Evolutionary conservation across 805 yeast genomes (phyloP), one percentile per base, ranked within the genome.

Genomic region (Candida xiaguanensis): DNA sequence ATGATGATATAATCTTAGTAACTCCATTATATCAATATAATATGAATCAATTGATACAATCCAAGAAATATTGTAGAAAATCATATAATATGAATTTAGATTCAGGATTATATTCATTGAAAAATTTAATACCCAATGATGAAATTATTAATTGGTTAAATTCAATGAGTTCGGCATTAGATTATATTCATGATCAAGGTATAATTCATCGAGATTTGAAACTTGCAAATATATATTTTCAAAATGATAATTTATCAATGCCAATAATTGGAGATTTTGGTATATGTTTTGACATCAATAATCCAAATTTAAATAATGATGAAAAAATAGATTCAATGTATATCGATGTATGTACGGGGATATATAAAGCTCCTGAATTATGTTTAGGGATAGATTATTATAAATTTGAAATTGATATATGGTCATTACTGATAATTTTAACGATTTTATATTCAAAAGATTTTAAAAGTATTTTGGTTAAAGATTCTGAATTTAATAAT

Each of bases 361-460:
- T 69, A 24, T 87, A 77, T 59, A 79, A 83, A 43, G 80, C 93
- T 0, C 91, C 95, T 0, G 95, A 86, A 51, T 59, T 83, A 34
- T 63, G 85, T 30, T 72, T 84, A 36, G 85, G 86, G 0, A 59
- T 74, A n/a, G 45, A 64, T 1, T 64, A 68, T 43, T 86, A 86
- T 51, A 61, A 72, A 2, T 55, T 52, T 26, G 77, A 70, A 28
- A 64, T 85, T 7, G 95, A 86, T 50, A 65, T 84, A 12, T 86
- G 95, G 95, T 65, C 85, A 1, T 54, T 77, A 14, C 95, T 87
- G 0, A 72, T 87, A 8, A 51, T 85, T 2, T 49, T 80, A 35
- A 75, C 81, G n/a, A 55, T 73, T 32, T 47, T 87, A 22, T 72
- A 72, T 45, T 63, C 70, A 16, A 22, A 31, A 4, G 39, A 50